phyloP scores from a whole-genome alignment of 441 rosid species.

The Gossypium lobatum region DNA sequence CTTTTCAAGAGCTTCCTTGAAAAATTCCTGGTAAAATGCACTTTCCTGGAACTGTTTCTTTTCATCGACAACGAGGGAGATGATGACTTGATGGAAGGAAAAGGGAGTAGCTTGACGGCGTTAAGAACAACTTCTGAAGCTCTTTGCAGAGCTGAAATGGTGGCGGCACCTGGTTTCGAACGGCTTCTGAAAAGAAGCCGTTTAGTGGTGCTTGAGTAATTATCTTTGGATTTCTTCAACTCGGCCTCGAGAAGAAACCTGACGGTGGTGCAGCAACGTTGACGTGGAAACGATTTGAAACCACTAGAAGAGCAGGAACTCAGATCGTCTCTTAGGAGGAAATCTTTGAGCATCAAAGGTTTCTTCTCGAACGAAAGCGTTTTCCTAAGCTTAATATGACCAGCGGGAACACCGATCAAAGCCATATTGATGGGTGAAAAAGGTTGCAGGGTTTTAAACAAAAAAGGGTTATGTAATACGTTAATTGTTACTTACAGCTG shows the following conservation, averaged over 20 bases:
- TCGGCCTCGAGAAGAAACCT: conserved; percentile 52
- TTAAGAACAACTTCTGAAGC: conserved; percentile 52
- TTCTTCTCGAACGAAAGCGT: conserved; percentile 17
- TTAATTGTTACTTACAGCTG: not conserved
- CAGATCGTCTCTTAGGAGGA: conserved; percentile 57
- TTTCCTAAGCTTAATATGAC: conserved; percentile 20
- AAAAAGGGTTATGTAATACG: not conserved
- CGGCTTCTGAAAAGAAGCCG: conserved; percentile 19
- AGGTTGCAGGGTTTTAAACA: not conserved
- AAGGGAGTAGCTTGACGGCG: conserved; percentile 52
- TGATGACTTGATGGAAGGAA: conserved; percentile 29
- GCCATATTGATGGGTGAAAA: not conserved
- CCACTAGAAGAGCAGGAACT: conserved; percentile 80
- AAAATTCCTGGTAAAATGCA: conserved; percentile 31
- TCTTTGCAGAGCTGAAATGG: conserved; percentile 39
- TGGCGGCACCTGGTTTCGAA: conserved; percentile 14
- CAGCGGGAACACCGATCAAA: conserved; percentile 4
- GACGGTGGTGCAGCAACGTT: conserved; percentile 55
- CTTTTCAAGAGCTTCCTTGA: conserved; percentile 37
- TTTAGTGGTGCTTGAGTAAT: conserved; percentile 6
- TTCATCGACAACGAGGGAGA: conserved; percentile 15
- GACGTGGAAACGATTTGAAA: conserved; percentile 72
- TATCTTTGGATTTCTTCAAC: conserved; percentile 25
- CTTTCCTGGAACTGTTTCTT: conserved; percentile 12
- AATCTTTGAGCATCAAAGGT: conserved; percentile 53